Conservation (phyloP, 441 rosid genomes). For the Adansonia rubrostipa region DNA sequence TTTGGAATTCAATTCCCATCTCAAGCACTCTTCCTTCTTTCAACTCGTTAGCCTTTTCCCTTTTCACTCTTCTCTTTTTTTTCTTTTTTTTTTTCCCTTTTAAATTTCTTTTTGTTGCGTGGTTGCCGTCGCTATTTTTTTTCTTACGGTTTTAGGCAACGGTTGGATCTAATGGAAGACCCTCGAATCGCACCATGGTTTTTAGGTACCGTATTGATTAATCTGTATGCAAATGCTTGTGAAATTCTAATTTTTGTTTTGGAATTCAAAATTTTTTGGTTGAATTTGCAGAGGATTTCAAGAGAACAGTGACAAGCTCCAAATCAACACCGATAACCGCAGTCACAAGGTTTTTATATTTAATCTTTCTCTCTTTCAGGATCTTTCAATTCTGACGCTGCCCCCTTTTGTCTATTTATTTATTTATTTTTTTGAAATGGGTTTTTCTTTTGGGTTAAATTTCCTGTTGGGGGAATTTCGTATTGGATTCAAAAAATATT, state of each 20-base stretch:
- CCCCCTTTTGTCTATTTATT: not conserved
- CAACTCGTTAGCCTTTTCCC: constrained; percentile 53
- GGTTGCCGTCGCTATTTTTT: not conserved
- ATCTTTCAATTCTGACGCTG: not conserved
- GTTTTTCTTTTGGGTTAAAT: not conserved
- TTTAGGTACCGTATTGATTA: constrained; percentile 50
- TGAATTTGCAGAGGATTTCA: constrained; percentile 65
- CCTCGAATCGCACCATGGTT: constrained; percentile 85
- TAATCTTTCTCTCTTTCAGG: not conserved
- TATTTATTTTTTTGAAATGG: not conserved
- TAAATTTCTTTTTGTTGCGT: not conserved
- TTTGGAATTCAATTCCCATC: constrained; percentile 65
- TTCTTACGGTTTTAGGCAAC: constrained; percentile 62
- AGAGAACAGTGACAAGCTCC: constrained; percentile 59
- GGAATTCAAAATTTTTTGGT: not conserved
- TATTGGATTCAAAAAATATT: not conserved
- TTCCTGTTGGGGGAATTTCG: not conserved
- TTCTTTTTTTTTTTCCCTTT: not conserved
- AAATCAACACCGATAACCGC: constrained; percentile 69
- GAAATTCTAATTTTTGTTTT: not conserved
- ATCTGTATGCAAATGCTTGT: not conserved
- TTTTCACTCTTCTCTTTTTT: not conserved
- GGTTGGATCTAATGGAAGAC: constrained; percentile 68
- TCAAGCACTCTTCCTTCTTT: constrained; percentile 65
- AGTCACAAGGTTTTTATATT: constrained; percentile 58